Evolutionary conservation across 2,329 filamentous ascomycete species (phyloP), one percentile per base, ranked within the genome.

Genomic region (Kalaharituber pfeilii): DNA sequence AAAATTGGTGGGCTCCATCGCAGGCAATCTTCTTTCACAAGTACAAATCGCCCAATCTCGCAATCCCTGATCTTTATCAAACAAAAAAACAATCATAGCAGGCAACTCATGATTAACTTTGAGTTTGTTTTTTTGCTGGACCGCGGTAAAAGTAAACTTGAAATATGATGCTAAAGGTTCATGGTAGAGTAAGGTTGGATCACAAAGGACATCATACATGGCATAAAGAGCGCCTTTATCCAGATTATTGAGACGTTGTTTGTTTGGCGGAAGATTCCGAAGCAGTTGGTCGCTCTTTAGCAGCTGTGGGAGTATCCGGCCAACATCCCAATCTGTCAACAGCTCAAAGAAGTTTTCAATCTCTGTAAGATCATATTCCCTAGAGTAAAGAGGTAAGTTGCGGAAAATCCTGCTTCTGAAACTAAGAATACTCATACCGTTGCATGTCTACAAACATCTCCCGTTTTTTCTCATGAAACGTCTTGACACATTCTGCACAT

Each of bases 11-110:
- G 56, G 54, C 24, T 51, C 56, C n/a, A 64, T 59, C 4, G 51
- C 45, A 18, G 58, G 57, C 6, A 53, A 58, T 53, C 57, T 54
- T 33, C 49, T 55, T 53, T 56, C 58, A 55, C 62, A 60, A 24
- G 60, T 63, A 47, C 53, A 53, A 42, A 59, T 56, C 7, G 57
- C 60, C 54, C 60, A 56, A 26, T 56, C 51, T n/a, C 52, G 53
- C 27, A 64, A 55, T 8, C 51, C 49, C 18, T 56, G 42, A 22
- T 61, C 56, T 22, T 62, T 54, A 30, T 56, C 51, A 44, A 62
- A 64, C 24, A 64, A 60, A 52, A 64, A 62, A 13, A 57, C 59
- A 54, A 61, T 56, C 36, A 64, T 54, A 13, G 57, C 62, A 18
- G 54, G 60, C 9, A 60, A 59, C 13, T 62, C 57, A 13, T 62